Percentiles rank a stretch among this genome's conserved stretches.
phyloP scores from a whole-genome alignment of 1,139 yeast genomes.

The Tardiomyces digboiensis region DNA sequence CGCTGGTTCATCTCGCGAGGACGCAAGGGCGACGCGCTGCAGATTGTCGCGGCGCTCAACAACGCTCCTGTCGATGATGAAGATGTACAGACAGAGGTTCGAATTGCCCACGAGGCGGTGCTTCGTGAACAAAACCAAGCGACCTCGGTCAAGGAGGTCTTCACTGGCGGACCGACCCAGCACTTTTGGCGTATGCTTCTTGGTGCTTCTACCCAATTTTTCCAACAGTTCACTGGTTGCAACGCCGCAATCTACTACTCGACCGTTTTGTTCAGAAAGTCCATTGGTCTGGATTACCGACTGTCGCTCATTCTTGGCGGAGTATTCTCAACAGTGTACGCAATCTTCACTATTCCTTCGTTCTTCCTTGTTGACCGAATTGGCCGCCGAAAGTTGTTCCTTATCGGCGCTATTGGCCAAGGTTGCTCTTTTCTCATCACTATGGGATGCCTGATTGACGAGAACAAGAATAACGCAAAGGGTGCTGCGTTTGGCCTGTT shows the following conservation, averaged over 20 bases:
- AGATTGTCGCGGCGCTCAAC: conserved; percentile 15
- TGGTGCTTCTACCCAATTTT: conserved; percentile 66
- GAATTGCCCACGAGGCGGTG: conserved; percentile 16
- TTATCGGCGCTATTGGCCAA: conserved; percentile 67
- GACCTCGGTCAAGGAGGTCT: conserved; percentile 11
- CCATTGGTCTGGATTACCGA: conserved; percentile 31
- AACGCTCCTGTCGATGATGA: conserved; percentile 7
- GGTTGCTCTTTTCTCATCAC: conserved; percentile 34
- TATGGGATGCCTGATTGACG: conserved; percentile 2
- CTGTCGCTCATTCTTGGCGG: conserved; percentile 53
- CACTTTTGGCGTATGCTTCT: not conserved
- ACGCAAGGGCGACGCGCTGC: conserved; percentile 40
- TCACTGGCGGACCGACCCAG: conserved; percentile 9
- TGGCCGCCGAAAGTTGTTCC: conserved; percentile 65
- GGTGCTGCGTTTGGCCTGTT: conserved; percentile 70
- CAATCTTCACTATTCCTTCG: conserved; percentile 80
- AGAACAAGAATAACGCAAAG: conserved; percentile 35
- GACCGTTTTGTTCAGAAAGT: conserved; percentile 46
- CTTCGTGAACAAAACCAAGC: conserved; percentile 7
- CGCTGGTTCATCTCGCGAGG: conserved; percentile 58
- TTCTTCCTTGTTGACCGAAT: conserved; percentile 70
- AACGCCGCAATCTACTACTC: conserved; percentile 76
- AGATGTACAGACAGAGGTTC: conserved; percentile 16
- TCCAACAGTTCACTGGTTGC: conserved; percentile 92
- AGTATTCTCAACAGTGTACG: conserved; percentile 81